Conservation (phyloP, 331 rosid species). For the Dryas integrifolia region DNA sequence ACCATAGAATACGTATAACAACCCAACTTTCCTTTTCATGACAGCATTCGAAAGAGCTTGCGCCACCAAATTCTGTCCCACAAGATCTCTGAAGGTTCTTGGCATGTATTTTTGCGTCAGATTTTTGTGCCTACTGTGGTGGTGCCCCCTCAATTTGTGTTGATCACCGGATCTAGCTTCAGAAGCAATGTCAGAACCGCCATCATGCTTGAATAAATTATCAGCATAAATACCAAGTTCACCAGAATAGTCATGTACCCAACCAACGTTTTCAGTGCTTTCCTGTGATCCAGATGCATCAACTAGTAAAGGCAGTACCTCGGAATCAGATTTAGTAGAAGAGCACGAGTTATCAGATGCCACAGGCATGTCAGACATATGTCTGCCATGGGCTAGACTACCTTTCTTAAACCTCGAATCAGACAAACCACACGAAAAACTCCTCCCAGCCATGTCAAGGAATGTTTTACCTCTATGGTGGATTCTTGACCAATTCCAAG, state of each 20-base stretch:
- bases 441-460: constrained; percentile 92
- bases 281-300: constrained; percentile 82
- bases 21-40: constrained; percentile 69
- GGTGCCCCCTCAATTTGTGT: constrained; percentile 55
- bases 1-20: constrained; percentile 90
- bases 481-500: constrained; percentile 98
- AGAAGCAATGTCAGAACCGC: constrained; percentile 86
- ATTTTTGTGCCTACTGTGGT: constrained; percentile 66
- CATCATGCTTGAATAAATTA: constrained; percentile 72
- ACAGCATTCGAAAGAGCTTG: constrained; percentile 98
- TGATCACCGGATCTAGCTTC: constrained; percentile 75
- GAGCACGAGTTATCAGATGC: constrained; percentile 69
- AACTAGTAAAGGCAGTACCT: constrained; percentile 80
- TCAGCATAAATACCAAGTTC: constrained; percentile 87
- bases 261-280: constrained; percentile 69
- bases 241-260: constrained; percentile 80
- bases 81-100: constrained; percentile 79
- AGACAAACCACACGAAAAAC: constrained; percentile 90
- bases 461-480: constrained; percentile 87
- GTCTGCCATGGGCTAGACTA: constrained; percentile 53
- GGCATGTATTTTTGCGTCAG: constrained; percentile 89
- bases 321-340: constrained; percentile 62
- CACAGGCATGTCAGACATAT: constrained; percentile 59
- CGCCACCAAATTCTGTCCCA: constrained; percentile 89
- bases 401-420: constrained; percentile 77